Evolutionary conservation across 768 basidiomycete species (phyloP), one percentile per base, ranked within the genome.

Genomic region (Termitomyces titanicus): DNA sequence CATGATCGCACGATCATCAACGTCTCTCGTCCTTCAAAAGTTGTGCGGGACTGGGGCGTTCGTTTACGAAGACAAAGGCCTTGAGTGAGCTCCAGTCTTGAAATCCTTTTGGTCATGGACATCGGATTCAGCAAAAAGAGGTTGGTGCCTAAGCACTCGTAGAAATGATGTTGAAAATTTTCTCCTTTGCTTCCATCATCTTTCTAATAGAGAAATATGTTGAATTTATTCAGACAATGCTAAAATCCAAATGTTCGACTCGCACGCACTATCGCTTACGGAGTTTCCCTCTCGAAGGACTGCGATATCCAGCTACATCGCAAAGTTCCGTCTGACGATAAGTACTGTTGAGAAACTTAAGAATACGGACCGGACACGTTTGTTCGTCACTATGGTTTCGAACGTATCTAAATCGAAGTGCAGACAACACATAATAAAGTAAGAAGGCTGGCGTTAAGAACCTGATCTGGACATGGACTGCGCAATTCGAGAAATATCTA

Each of bases 211-310:
- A n/a, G n/a, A n/a, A n/a, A n/a, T n/a, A n/a, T n/a, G n/a, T n/a
- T n/a, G n/a, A n/a, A n/a, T n/a, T n/a, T n/a, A n/a, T n/a, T n/a
- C n/a, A n/a, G n/a, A n/a, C n/a, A n/a, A n/a, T n/a, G n/a, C n/a
- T n/a, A n/a, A 18, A 97, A 91, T 68, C 89, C 97, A 2, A 99
- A 96, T 62, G 97, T 99, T 2, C 97, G 98, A 72, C 81, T 98
- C 1, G n/a, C 98, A 95, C 65, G 83, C 96, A 6, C 82, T 99
- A 5, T 84, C 92, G 2, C 79, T 98, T 17, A 81, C 88, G 2
- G 96, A 98, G 66, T 83, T n/a, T n/a, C 94, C 0, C 79, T 99
- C 11, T 86, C 88, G 37, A 96, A 95, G 81, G 98, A 99, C 72
- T 92, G 92, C 62, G 84, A 84, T 2, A 78, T 88, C 59, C 79